Evolutionary conservation across 371 early-diverging fungal genomes (phyloP), one percentile per base, ranked within the genome.

Genomic region (Coemansia sp.): DNA sequence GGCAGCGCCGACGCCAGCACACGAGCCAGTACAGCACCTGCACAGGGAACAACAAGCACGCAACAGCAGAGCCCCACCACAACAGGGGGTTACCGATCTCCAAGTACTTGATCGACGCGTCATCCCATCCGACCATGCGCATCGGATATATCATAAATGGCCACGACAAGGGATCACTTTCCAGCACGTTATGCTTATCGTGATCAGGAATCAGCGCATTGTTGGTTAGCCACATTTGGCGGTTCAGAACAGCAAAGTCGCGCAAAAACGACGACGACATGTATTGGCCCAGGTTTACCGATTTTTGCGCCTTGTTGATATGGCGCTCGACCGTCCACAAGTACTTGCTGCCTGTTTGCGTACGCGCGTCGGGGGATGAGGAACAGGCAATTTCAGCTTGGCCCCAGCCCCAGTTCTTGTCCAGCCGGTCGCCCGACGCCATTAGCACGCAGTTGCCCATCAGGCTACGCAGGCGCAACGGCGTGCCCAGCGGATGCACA

Each of bases 361-460:
- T 75, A 14, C 71, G 66, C 16, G 85, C 55, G 5, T 82, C 85
- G 58, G 61, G 72, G 18, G 83, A 81, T 59, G 88, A 82, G 61
- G 91, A 89, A 79, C 99, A 99, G 4, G 84, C 82, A 2, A 99
- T 95, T 75, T 99, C 99, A 10, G 89, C 84, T 79, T 99, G 99
- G 68, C 91, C 90, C 85, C 95, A 98, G 29, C 99, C 99, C 99
- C 99, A 99, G 67, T 92, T 88, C 21, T 99, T 69, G 18, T 99
- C 99, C 50, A 97, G 85, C 8, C 87, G 88, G 40, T 88, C 88
- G 34, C 88, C 82, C 59, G 90, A 86, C 8, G 92, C 86, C 18
- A 84, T 69, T 53, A 99, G 82, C 40, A 95, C 86, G 78, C 97
- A 98, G n/a, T 90, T 90, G 42, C 86, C 72, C 52, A 76, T 71